Base-by-base conservation (phyloP, 129 eudicot species). In the Scalesia atractyloides region DNA sequence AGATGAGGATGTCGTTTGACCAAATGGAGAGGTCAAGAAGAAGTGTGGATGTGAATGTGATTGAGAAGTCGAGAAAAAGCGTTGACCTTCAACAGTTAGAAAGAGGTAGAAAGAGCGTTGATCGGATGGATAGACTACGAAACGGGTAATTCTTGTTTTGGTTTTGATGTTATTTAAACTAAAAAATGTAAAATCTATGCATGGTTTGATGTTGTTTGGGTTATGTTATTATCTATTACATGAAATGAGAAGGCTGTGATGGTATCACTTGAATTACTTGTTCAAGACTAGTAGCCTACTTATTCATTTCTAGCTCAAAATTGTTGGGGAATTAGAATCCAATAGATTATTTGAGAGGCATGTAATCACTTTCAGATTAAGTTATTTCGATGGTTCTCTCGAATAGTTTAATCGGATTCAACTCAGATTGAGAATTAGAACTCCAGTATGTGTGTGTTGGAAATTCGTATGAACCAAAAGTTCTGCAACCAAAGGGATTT, bases 61-160 rank as follows among this genome's bases (percentile, higher is more conserved):
- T 75, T 17, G 89, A 85, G 24, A 92, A 89, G 66, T 80, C 96
- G 4, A 74, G 98, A 73, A 89, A 80, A 48, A 87, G 87, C 66
- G 82, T 87, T 26, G 96, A 92, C 37, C 86, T 79, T 75, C 91
- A 82, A 52, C 91, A 82, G 43, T 54, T 85, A 41, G 96, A 92
- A 30, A 87, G 87, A 80, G 94, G 75, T 33, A 82, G 98, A 80
- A 92, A 89, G 85, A 92, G 98, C 67, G 91, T 89, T 16, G 94
- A 92, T 57, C 80, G 90, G 70, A 53, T 89, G 72, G 96, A 89
- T 36, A 81, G 94, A 83, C 30, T 87, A 73, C 68, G 94, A 48
- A 78, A 66, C 13, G 76, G 90, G 71, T 84, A 79, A 80, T 11
- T 62, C 22, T 64, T 11, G 14, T 58, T 57, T 64, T 53, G 17